These are phyloP conservation scores for Penstemon barbatus DNA, from an alignment of 257 asterid genomes.

Conservation along the genomic window DNA sequence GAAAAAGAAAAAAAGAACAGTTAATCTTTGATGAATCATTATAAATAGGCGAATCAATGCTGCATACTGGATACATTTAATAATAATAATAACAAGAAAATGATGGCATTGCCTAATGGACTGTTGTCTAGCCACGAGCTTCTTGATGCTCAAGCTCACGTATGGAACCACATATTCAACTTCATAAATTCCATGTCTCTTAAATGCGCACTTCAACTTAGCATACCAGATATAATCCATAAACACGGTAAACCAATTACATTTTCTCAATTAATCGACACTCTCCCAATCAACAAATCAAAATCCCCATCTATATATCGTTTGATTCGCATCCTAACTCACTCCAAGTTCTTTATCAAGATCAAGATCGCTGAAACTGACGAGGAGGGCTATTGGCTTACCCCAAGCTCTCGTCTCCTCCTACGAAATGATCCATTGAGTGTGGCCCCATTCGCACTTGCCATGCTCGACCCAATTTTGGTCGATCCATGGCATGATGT, in stretches of 20 bases:
- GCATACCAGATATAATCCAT: background rate
- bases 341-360: background rate
- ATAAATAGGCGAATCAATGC: too few relatives aligned
- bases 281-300: background rate
- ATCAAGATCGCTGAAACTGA: background rate
- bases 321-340: background rate
- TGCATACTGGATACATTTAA: too few relatives aligned
- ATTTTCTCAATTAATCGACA: background rate
- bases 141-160: slow-evolving; percentile 1
- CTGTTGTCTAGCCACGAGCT: background rate
- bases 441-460: background rate
- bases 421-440: background rate
- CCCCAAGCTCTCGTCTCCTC: background rate
- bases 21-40: too few relatives aligned
- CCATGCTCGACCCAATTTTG: background rate
- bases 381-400: background rate
- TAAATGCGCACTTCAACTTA: background rate
- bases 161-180: background rate
- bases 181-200: slow-evolving; percentile 7
- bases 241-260: background rate
- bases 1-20: too few relatives aligned
- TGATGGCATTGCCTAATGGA: background rate
- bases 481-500: background rate
- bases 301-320: background rate
- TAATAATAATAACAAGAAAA: background rate